These are phyloP conservation scores for Medicago truncatula DNA, from an alignment of 306 rosid species.

Conservation along the genomic window MtrunA17r5.0-ANR NC_053045.1:27549001-27549500, in stretches of 20 bases:
- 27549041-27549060: slow-evolving; percentile 51
- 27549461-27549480: no score
- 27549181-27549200: background rate
- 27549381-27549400: background rate
- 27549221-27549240: slow-evolving; percentile 78
- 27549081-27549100: slow-evolving; percentile 74
- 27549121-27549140: background rate
- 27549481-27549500: no score
- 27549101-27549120: slow-evolving; percentile 61
- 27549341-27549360: background rate
- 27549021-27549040: slow-evolving; percentile 44
- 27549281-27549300: slow-evolving; percentile 55
- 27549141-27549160: background rate
- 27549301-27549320: slow-evolving; percentile 66
- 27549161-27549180: background rate
- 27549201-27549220: slow-evolving; percentile 62
- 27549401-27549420: no score
- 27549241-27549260: slow-evolving; percentile 77
- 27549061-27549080: slow-evolving; percentile 59
- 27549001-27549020: background rate
- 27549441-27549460: no score
- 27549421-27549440: no score
- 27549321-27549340: background rate
- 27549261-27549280: slow-evolving; percentile 72
- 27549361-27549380: background rate